Percentiles rank a stretch among this genome's conserved stretches.
Evolutionary conservation across 352 stramenopile species (phyloP).

Genomic region (Phytophthora citricola): DNA sequence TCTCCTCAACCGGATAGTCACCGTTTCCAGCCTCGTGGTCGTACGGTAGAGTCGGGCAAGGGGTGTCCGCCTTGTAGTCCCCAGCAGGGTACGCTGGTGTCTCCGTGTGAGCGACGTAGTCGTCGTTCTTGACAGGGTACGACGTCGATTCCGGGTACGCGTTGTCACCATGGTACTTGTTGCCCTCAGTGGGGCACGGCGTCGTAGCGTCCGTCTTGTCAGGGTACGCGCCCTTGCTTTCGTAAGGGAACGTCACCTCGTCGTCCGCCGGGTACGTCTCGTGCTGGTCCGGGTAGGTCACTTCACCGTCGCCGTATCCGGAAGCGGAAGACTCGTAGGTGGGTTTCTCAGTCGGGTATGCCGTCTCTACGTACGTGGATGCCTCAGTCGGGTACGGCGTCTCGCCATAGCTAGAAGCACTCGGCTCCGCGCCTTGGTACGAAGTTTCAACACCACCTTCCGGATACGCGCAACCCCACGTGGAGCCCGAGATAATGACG

Average conservation of each 20-base stretch:
- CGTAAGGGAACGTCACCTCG: conserved; percentile 25
- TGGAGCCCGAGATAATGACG: conserved; percentile 35
- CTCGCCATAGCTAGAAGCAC: neutral
- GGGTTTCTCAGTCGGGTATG: conserved; percentile 1
- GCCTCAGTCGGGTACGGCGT: neutral
- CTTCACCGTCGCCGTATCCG: conserved; percentile 19
- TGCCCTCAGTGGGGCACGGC: conserved; percentile 12
- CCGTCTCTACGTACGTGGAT: conserved; percentile 4
- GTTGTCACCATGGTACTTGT: conserved; percentile 3
- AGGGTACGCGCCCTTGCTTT: conserved; percentile 1
- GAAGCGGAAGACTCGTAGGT: conserved; percentile 13
- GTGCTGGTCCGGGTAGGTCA: conserved; percentile 24
- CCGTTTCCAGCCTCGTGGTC: conserved; percentile 1
- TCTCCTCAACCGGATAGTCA: conserved; percentile 6
- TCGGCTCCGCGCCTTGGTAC: conserved; percentile 5
- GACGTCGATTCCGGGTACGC: neutral
- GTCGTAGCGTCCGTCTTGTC: conserved; percentile 3
- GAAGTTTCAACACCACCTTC: neutral
- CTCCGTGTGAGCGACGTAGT: no score
- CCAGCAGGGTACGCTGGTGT: no score
- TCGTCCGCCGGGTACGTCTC: conserved; percentile 22
- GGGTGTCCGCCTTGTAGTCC: neutral
- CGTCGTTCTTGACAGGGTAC: no score
- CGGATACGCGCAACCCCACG: conserved; percentile 44
- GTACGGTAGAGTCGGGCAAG: conserved; percentile 1